Conservation (phyloP, 2,329 filamentous ascomycete genomes). For the Pseudocercospora pini-densiflorae region DNA sequence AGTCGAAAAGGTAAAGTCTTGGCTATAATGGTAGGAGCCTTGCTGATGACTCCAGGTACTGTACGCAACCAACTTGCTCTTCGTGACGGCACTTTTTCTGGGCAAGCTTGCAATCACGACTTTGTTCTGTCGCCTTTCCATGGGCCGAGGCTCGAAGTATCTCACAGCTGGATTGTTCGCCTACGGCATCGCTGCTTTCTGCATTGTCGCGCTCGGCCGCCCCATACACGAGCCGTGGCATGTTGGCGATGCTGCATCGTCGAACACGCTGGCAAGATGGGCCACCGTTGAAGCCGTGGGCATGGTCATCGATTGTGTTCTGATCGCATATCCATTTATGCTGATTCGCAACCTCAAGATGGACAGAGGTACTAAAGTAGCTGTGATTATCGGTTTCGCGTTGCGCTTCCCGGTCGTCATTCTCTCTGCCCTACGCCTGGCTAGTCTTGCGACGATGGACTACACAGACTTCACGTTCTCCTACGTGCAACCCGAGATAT, state of each 20-base stretch:
- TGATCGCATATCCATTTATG: constrained; percentile 13
- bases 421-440: constrained; percentile 20
- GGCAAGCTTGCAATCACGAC: constrained; percentile 25
- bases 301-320: constrained; percentile 16
- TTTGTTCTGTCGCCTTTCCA: constrained; percentile 25
- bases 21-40: too few species aligned
- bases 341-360: constrained; percentile 27
- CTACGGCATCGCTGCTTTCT: constrained; percentile 9
- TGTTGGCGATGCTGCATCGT: too few species aligned
- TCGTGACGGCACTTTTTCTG: constrained; percentile 19
- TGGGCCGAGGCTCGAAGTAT: too few species aligned
- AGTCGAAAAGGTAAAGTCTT: too few species aligned
- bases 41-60: constrained; percentile 15
- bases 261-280: too few species aligned
- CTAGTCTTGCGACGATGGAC: constrained; percentile 11
- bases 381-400: constrained; percentile 25
- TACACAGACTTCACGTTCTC: constrained; percentile 22
- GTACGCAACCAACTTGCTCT: constrained; percentile 26
- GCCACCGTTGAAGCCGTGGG: constrained; percentile 13
- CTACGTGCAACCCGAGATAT: constrained; percentile 18
- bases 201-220: constrained; percentile 2
- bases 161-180: too few species aligned
- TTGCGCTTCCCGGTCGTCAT: constrained; percentile 21
- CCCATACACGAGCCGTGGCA: constrained; percentile 8
- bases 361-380: constrained; percentile 20